A percentile compares a stretch with the other conserved stretches of the same genome.
Conservation (phyloP, 2,329 filamentous ascomycete genomes). For the Ophiosphaerella narmari region DNA sequence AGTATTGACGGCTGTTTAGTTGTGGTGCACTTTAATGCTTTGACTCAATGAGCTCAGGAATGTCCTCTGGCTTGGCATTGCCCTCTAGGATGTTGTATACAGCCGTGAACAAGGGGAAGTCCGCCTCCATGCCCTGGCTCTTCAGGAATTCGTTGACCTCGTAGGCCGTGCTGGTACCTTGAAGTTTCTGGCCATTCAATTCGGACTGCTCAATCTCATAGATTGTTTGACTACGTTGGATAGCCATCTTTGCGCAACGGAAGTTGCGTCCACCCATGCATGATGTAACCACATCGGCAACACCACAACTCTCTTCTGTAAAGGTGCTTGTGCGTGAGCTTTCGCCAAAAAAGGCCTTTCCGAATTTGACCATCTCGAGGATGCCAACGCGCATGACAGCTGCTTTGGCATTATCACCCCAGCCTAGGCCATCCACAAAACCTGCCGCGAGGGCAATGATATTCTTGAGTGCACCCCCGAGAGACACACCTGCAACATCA, state of each 20-base stretch:
- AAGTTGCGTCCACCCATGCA: slow-evolving; percentile 93
- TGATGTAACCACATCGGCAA: slow-evolving; percentile 93
- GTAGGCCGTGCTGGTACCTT: slow-evolving; percentile 88
- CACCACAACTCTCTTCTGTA: slow-evolving; percentile 94
- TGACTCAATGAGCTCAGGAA: slow-evolving; percentile 67
- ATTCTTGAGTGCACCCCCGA: slow-evolving; percentile 95
- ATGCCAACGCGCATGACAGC: slow-evolving; percentile 96
- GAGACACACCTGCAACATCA: slow-evolving; percentile 95
- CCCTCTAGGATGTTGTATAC: slow-evolving; percentile 82
- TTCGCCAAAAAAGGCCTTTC: slow-evolving; percentile 87
- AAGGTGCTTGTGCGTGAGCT: slow-evolving; percentile 83
- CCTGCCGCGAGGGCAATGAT: slow-evolving; percentile 92
- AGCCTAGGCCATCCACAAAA: slow-evolving; percentile 92
- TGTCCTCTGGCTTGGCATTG: slow-evolving; percentile 76
- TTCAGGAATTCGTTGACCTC: slow-evolving; percentile 91
- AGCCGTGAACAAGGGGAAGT: slow-evolving; percentile 92
- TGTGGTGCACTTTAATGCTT: slow-evolving; percentile 20
- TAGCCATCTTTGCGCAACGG: slow-evolving; percentile 85
- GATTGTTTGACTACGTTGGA: slow-evolving; percentile 78
- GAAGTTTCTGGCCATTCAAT: slow-evolving; percentile 94
- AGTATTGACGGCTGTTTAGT: too few species aligned
- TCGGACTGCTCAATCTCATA: slow-evolving; percentile 87
- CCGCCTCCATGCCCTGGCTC: slow-evolving; percentile 73
- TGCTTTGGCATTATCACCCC: slow-evolving; percentile 99
- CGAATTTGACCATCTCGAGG: slow-evolving; percentile 95